These are phyloP conservation scores for Breviolum minutum DNA, from an alignment of 73 alveolate genomes.

Conservation along the genomic window DNA sequence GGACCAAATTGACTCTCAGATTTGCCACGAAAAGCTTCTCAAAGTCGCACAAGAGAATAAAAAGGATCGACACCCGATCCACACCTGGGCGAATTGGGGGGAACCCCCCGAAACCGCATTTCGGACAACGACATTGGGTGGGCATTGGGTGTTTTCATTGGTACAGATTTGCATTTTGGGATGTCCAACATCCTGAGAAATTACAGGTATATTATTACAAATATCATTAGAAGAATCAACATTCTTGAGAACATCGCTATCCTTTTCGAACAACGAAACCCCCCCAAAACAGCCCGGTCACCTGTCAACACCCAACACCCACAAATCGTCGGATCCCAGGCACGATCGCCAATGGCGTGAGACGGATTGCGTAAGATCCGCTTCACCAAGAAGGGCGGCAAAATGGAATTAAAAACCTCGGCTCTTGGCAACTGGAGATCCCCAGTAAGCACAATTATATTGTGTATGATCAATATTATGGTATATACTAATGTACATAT, in stretches of 20 bases:
- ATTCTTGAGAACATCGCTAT: not conserved
- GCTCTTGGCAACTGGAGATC: not conserved
- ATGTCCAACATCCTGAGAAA: too few species aligned
- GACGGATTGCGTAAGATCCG: slow-evolving; percentile 81
- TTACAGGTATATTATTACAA: too few species aligned
- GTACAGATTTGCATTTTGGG: too few species aligned
- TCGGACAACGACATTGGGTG: too few species aligned
- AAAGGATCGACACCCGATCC: slow-evolving; percentile 84
- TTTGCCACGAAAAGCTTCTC: not conserved
- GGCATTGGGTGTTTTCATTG: too few species aligned
- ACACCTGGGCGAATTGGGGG: too few species aligned
- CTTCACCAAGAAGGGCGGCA: slow-evolving; percentile 74
- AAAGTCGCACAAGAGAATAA: slow-evolving; percentile 62
- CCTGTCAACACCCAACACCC: not conserved
- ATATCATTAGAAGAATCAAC: not conserved
- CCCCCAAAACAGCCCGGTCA: not conserved
- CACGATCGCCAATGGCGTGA: slow-evolving; percentile 50
- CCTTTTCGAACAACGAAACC: not conserved
- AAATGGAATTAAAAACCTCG: slow-evolving; percentile 53
- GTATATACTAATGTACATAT: not conserved
- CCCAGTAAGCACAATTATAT: too few species aligned
- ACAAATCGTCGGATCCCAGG: too few species aligned
- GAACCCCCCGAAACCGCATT: too few species aligned
- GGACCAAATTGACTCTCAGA: too few species aligned
- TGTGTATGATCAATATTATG: not conserved